phyloP scores from a whole-genome alignment of 352 stramenopile genomes.

The Globisporangium acanthophoron region DNA sequence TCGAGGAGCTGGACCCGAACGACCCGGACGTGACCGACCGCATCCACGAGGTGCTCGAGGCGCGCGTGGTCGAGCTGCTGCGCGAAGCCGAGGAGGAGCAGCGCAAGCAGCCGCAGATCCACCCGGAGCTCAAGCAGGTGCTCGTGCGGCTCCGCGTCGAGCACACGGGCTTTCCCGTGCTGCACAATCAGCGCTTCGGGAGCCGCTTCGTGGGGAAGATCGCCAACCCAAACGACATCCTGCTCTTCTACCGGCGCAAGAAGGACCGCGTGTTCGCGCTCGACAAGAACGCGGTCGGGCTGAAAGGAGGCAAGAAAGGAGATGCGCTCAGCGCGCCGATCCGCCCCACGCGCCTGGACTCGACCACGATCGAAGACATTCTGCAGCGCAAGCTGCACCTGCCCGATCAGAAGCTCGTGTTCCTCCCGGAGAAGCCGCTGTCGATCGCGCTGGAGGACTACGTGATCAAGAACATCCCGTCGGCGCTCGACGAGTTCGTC shows the following conservation, averaged over 20 bases:
- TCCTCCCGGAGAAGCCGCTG: conserved; percentile 66
- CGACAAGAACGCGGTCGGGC: conserved; percentile 30
- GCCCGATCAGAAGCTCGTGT: conserved; percentile 68
- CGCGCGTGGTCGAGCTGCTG: conserved; percentile 64
- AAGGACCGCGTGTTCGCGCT: conserved; percentile 39
- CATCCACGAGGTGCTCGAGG: conserved; percentile 63
- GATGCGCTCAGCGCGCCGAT: conserved; percentile 34
- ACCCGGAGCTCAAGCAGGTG: conserved; percentile 41
- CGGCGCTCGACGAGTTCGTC: conserved; percentile 77
- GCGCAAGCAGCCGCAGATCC: conserved; percentile 17
- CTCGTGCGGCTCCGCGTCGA: conserved; percentile 86
- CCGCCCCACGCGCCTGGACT: conserved; percentile 51
- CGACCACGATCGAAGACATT: conserved; percentile 77
- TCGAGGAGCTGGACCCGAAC: conserved; percentile 88
- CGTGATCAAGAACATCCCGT: conserved; percentile 75
- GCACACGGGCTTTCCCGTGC: conserved; percentile 82
- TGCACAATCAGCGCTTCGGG: conserved; percentile 88
- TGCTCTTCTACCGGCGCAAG: conserved; percentile 77
- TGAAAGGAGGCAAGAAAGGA: conserved; percentile 19
- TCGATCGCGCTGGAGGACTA: conserved; percentile 74
- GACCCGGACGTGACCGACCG: conserved; percentile 78
- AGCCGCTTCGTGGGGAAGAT: conserved; percentile 80
- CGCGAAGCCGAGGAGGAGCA: conserved; percentile 48
- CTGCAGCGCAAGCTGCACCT: conserved; percentile 53
- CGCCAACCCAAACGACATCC: conserved; percentile 85